Conservation (phyloP, 1,284 basidiomycete genomes). For the Waitea zeae region DNA sequence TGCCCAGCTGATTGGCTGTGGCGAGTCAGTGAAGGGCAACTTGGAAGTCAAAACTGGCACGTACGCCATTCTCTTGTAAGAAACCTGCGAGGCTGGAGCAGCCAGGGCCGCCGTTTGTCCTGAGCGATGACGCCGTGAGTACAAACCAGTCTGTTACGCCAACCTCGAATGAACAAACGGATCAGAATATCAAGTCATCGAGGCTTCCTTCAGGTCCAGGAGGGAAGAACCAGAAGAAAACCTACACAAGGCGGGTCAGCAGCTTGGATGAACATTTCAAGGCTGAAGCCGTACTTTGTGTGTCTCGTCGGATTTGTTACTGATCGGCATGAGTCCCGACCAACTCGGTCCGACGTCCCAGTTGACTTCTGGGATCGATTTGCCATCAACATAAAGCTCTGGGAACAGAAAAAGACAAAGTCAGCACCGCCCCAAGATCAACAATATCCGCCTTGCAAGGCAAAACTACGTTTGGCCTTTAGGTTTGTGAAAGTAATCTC, state of each 20-base stretch:
- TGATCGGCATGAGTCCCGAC: constrained; percentile 59
- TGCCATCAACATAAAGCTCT: constrained; percentile 56
- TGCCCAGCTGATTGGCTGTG: constrained; percentile 48
- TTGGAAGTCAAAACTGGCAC: constrained; percentile 79
- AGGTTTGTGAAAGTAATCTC: constrained; percentile 59
- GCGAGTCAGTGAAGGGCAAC: constrained; percentile 57
- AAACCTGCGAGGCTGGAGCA: constrained; percentile 69
- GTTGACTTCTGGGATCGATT: constrained; percentile 46
- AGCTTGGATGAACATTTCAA: constrained; percentile 14
- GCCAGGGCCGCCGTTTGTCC: constrained; percentile 26
- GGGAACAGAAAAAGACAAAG: constrained; percentile 5
- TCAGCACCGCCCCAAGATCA: no score
- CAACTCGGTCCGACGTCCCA: constrained; percentile 64
- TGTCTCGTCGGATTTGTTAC: constrained; percentile 36
- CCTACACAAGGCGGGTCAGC: constrained; percentile 32
- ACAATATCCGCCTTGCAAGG: not conserved
- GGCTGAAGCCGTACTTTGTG: no score
- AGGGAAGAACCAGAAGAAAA: constrained; percentile 83
- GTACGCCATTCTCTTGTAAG: constrained; percentile 72
- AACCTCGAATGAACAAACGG: no score
- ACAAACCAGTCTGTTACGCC: no score
- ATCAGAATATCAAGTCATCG: constrained; percentile 65
- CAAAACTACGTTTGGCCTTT: constrained; percentile 36
- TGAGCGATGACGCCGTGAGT: no score
- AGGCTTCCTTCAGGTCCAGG: constrained; percentile 50